phyloP scores from a whole-genome alignment of 345 rosid species.

The Hypericum androsaemum region DNA sequence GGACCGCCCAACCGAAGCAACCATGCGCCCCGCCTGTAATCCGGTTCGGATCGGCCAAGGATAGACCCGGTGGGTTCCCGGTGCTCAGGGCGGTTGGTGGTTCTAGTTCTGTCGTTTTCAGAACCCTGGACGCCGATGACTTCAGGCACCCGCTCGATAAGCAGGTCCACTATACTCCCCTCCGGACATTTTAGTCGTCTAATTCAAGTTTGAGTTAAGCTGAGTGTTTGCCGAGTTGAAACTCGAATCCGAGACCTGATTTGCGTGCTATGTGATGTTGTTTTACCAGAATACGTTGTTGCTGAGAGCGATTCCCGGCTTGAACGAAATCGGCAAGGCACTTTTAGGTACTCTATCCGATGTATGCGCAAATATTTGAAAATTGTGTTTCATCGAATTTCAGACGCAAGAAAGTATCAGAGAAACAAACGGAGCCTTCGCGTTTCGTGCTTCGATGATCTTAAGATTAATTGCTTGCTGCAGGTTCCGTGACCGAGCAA shows the following conservation, averaged over 20 bases:
- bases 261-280: background rate
- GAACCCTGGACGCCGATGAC: conserved; percentile 91
- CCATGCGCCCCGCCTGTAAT: too few relatives aligned
- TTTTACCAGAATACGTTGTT: conserved; percentile 64
- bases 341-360: conserved; percentile 43
- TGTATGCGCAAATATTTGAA: background rate
- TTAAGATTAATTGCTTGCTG: conserved; percentile 16
- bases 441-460: background rate
- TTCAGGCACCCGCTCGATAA: conserved; percentile 86
- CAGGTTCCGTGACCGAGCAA: conserved; percentile 78
- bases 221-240: background rate
- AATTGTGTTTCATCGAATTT: background rate
- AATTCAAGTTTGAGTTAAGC: background rate
- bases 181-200: background rate
- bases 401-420: too few relatives aligned
- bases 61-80: conserved; percentile 20
- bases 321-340: conserved; percentile 71
- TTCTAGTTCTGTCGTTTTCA: conserved; percentile 42
- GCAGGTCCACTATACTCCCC: conserved; percentile 38
- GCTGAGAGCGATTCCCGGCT: conserved; percentile 80
- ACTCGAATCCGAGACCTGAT: background rate
- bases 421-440: too few relatives aligned
- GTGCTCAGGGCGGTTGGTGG: conserved; percentile 41
- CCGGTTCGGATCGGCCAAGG: conserved; percentile 6
- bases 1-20: too few relatives aligned